Conservation (phyloP, 1,284 basidiomycete genomes). For the Phenoliferia sp. region DNA sequence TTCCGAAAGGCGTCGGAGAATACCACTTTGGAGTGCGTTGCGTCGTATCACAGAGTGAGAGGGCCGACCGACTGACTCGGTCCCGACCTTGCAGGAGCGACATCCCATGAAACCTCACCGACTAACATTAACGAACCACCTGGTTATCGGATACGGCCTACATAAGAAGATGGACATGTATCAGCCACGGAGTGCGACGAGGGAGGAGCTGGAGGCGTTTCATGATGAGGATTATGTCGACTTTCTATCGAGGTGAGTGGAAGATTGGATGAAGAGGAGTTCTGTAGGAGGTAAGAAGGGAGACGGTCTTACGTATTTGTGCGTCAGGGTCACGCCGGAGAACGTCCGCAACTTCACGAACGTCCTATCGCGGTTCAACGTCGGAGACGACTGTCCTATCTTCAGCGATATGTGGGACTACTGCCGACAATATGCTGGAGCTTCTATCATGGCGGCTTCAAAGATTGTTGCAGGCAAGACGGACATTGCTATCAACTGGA, state of each 20-base stretch:
- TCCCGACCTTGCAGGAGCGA: constrained; percentile 62
- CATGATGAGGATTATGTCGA: constrained; percentile 93
- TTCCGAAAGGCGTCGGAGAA: constrained; percentile 86
- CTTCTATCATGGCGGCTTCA: constrained; percentile 80
- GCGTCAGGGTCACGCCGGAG: constrained; percentile 67
- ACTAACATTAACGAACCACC: constrained; percentile 85
- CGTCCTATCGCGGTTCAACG: constrained; percentile 37
- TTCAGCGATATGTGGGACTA: constrained; percentile 91
- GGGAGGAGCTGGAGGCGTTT: constrained; percentile 83
- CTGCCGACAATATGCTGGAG: constrained; percentile 85
- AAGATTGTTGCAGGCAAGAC: constrained; percentile 79
- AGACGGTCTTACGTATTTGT: not conserved
- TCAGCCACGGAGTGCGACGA: constrained; percentile 79
- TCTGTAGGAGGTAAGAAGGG: not conserved
- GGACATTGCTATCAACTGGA: constrained; percentile 97
- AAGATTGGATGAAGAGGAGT: not conserved
- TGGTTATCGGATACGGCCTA: constrained; percentile 93
- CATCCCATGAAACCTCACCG: constrained; percentile 99
- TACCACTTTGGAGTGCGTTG: constrained; percentile 84
- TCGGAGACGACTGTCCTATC: constrained; percentile 80
- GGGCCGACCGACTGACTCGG: not conserved
- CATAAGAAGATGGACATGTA: constrained; percentile 96
- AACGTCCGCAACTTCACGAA: constrained; percentile 57
- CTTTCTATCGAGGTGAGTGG: constrained; percentile 73
- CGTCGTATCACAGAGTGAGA: not conserved